These are phyloP conservation scores for Pseudogymnoascus sp. DNA, from an alignment of 2,329 filamentous ascomycete species.

Conservation along the genomic window DNA sequence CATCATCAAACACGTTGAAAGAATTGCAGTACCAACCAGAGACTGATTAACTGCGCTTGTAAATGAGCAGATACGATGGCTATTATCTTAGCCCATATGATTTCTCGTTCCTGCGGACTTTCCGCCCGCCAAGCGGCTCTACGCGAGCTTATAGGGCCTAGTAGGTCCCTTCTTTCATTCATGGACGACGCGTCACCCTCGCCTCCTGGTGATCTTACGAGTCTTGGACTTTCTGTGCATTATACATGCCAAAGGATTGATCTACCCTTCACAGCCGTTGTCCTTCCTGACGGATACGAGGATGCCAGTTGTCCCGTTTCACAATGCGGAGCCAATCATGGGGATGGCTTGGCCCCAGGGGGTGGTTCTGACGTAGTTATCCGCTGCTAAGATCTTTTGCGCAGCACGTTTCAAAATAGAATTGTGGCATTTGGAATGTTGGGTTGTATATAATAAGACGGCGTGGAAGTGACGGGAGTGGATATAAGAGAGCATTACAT, in stretches of 20 bases:
- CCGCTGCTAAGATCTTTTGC: background rate
- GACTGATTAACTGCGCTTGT: background rate
- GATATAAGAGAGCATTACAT: background rate
- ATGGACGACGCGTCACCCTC: background rate
- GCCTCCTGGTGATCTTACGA: background rate
- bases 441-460: background rate
- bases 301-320: background rate
- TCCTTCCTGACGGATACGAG: background rate
- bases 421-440: background rate
- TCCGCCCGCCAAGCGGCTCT: background rate
- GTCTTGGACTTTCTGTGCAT: background rate
- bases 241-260: background rate
- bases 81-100: background rate
- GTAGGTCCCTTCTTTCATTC: background rate
- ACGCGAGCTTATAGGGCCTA: background rate
- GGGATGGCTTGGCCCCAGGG: background rate
- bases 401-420: conserved; percentile 4
- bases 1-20: background rate
- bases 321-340: conserved; percentile 1
- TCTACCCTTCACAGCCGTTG: background rate
- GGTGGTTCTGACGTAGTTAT: background rate
- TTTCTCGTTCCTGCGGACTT: background rate
- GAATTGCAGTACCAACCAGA: background rate
- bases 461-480: background rate
- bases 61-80: background rate